Percentiles rank a stretch among this genome's conserved stretches.
Evolutionary conservation across 1,284 basidiomycete genomes (phyloP).

Genomic region (Leccinum pseudoinsigne): DNA sequence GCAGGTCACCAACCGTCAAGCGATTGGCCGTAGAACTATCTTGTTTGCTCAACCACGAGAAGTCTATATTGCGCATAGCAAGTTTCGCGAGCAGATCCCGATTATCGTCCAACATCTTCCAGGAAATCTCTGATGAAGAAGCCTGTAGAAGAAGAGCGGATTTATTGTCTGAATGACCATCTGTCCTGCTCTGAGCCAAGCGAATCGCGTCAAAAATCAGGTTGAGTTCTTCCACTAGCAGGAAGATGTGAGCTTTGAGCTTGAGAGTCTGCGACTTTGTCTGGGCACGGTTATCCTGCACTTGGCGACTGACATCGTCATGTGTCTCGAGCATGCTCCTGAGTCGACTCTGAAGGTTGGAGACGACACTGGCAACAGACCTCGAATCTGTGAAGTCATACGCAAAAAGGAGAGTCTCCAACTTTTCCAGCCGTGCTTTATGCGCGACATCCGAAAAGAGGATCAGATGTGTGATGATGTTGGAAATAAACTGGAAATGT

Average conservation of each 20-base stretch:
- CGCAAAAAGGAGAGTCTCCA: conserved; percentile 86
- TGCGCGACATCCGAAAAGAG: conserved; percentile 89
- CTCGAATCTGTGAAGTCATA: conserved; percentile 88
- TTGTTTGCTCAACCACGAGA: conserved; percentile 85
- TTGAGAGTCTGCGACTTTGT: conserved; percentile 63
- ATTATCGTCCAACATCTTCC: conserved; percentile 87
- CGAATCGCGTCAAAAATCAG: conserved; percentile 91
- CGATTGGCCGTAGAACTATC: conserved; percentile 89
- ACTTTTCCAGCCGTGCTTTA: conserved; percentile 71
- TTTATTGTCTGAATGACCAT: conserved; percentile 73
- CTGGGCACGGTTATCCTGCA: conserved; percentile 43
- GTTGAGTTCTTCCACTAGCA: conserved; percentile 80
- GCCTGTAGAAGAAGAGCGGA: conserved; percentile 84
- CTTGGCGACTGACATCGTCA: conserved; percentile 46
- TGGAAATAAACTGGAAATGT: conserved; percentile 88
- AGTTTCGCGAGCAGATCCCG: conserved; percentile 84
- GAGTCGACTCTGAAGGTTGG: conserved; percentile 74
- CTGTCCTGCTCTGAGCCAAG: conserved; percentile 74
- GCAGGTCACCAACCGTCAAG: conserved; percentile 75
- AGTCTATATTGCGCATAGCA: conserved; percentile 78
- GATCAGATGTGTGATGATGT: conserved; percentile 85
- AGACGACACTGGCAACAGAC: conserved; percentile 69
- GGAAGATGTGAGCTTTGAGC: conserved; percentile 73
- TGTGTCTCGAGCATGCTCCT: conserved; percentile 68
- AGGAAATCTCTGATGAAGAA: conserved; percentile 86